Conservation (phyloP, 306 rosid genomes). For the Argentina anserina region DNA sequence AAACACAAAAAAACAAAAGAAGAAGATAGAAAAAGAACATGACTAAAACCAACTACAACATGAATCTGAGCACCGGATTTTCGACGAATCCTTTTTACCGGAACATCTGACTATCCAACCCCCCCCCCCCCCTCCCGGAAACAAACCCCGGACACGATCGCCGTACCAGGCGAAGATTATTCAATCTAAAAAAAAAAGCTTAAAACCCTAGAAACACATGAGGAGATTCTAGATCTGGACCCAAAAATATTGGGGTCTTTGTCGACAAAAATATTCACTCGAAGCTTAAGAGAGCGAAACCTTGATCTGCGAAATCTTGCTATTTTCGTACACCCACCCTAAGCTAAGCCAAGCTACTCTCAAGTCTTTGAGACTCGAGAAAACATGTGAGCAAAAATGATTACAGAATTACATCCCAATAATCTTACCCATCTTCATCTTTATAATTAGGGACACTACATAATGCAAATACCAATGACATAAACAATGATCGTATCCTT, state of each 20-base stretch:
- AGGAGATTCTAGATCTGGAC: too few relatives aligned
- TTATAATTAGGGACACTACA: not conserved
- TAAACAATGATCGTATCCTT: slow-evolving; percentile 5
- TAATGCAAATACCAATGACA: not conserved
- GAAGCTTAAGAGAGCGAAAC: slow-evolving; percentile 4
- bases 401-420: slow-evolving; percentile 22
- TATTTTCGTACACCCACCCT: not conserved
- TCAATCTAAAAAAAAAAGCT: too few relatives aligned
- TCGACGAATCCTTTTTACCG: too few relatives aligned
- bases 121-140: too few relatives aligned
- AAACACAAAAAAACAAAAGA: too few relatives aligned
- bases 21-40: too few relatives aligned
- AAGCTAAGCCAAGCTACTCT: not conserved
- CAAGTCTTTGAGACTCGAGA: slow-evolving; percentile 9
- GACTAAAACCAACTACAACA: too few relatives aligned
- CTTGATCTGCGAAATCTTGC: not conserved
- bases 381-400: slow-evolving; percentile 40
- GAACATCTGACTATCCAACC: too few relatives aligned
- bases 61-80: too few relatives aligned
- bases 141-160: too few relatives aligned
- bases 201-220: too few relatives aligned
- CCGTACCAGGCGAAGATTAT: too few relatives aligned
- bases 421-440: not conserved
- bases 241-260: not conserved
- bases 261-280: slow-evolving; percentile 39